Evolutionary conservation across 2,329 filamentous ascomycete genomes (phyloP).

Genomic region (Exophiala viscosa): DNA sequence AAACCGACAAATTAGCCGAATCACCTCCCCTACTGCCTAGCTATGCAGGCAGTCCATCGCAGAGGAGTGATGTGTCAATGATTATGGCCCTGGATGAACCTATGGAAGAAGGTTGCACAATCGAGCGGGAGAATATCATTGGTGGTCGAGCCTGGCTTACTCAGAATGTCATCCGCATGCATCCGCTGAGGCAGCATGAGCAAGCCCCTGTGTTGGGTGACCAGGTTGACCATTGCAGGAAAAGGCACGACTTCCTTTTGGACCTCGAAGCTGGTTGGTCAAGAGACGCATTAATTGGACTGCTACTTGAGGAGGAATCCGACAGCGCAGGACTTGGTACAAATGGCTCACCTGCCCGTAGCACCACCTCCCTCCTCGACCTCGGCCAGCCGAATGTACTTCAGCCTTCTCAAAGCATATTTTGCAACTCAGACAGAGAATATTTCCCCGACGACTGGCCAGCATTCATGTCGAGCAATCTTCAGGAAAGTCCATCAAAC

Average conservation of each 20-base stretch:
- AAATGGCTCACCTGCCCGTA: not conserved
- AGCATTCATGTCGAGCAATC: conserved; percentile 10
- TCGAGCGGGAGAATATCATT: conserved; percentile 8
- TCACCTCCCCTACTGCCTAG: conserved; percentile 6
- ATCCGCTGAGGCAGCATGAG: conserved; percentile 24
- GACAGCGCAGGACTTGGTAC: conserved; percentile 4
- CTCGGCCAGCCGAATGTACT: not conserved
- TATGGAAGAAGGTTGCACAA: conserved; percentile 8
- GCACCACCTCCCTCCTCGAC: not conserved
- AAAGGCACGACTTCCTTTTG: conserved; percentile 8
- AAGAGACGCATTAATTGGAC: conserved; percentile 2
- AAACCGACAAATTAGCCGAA: not conserved
- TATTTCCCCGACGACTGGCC: not conserved
- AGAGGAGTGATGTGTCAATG: conserved; percentile 24
- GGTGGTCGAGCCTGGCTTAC: conserved; percentile 18
- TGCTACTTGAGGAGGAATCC: not conserved
- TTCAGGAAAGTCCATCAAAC: conserved; percentile 2
- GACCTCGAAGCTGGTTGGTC: conserved; percentile 8
- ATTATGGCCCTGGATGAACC: conserved; percentile 10
- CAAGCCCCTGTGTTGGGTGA: conserved; percentile 1
- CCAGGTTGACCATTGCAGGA: not conserved
- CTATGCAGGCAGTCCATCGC: conserved; percentile 9
- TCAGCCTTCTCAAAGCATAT: not conserved
- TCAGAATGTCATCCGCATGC: conserved; percentile 24
- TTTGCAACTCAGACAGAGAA: not conserved